These are phyloP conservation scores for Aspergillus japonicus DNA, from an alignment of 2,329 filamentous ascomycete species.

Conservation along the genomic window DNA sequence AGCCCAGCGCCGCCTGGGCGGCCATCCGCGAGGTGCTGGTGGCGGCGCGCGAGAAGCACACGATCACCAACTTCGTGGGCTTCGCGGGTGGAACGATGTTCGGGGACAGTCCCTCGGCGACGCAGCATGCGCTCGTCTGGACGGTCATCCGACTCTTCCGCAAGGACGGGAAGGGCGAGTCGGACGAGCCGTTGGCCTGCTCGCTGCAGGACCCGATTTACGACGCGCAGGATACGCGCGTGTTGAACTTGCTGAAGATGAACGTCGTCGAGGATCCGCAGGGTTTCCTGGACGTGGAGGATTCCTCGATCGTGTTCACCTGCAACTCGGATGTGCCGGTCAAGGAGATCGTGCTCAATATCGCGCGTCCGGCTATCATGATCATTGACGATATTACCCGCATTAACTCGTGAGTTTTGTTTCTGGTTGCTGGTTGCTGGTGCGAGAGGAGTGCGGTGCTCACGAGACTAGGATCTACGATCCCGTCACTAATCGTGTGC, in stretches of 20 bases:
- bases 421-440: background rate
- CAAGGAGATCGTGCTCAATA: slow-evolving; percentile 40
- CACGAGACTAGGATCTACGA: background rate
- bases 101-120: background rate
- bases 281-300: slow-evolving; percentile 38
- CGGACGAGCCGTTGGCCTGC: slow-evolving; percentile 6
- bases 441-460: background rate
- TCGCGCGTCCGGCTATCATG: slow-evolving; percentile 31
- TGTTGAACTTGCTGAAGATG: slow-evolving; percentile 15
- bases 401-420: background rate
- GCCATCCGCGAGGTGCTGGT: background rate
- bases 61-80: background rate
- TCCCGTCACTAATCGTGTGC: background rate
- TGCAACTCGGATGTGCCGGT: slow-evolving; percentile 31
- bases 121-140: background rate
- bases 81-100: background rate
- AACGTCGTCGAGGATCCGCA: slow-evolving; percentile 28
- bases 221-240: slow-evolving; percentile 13
- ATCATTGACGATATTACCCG: slow-evolving; percentile 18
- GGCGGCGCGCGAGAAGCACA: background rate
- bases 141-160: background rate
- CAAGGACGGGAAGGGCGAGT: background rate
- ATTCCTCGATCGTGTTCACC: slow-evolving; percentile 35
- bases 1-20: background rate
- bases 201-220: slow-evolving; percentile 26